Conservation (phyloP, 2,329 filamentous ascomycete genomes). For the Trichocomaceae sp. region DNA sequence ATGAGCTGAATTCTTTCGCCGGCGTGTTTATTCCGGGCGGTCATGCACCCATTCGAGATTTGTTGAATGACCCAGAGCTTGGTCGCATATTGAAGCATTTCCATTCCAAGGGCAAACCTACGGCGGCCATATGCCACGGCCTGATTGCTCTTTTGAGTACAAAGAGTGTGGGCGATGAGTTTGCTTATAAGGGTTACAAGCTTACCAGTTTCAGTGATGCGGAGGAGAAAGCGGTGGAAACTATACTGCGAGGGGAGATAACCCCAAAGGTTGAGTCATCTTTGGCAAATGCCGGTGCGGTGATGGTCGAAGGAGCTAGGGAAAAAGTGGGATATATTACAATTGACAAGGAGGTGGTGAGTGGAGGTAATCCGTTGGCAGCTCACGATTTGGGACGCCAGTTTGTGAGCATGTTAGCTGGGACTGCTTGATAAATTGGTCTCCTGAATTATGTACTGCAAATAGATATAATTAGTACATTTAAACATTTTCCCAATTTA, state of each 20-base stretch:
- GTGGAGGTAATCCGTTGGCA: conserved; percentile 29
- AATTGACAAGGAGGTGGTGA: conserved; percentile 37
- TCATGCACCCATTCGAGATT: conserved; percentile 39
- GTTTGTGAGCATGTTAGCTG: conserved; percentile 27
- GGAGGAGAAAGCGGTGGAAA: conserved; percentile 44
- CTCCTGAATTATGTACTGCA: not conserved
- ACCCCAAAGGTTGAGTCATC: conserved; percentile 35
- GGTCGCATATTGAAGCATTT: conserved; percentile 40
- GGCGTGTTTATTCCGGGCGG: conserved; percentile 44
- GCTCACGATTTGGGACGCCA: conserved; percentile 27
- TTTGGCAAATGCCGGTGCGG: conserved; percentile 35
- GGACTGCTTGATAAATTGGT: not conserved
- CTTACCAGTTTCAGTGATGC: conserved; percentile 42
- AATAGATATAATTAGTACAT: not conserved
- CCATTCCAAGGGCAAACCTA: conserved; percentile 37
- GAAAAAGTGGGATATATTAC: conserved; percentile 39
- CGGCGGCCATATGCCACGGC: conserved; percentile 43
- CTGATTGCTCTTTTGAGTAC: conserved; percentile 42
- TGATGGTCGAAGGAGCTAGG: conserved; percentile 38
- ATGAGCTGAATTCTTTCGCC: conserved; percentile 33
- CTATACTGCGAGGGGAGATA: conserved; percentile 37
- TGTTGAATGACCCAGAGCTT: conserved; percentile 38
- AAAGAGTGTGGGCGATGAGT: conserved; percentile 29
- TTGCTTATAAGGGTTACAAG: conserved; percentile 42
- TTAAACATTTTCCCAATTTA: not conserved